Evolutionary conservation across 345 rosid species (phyloP).

Genomic region (Mallotus nudiflorus): DNA sequence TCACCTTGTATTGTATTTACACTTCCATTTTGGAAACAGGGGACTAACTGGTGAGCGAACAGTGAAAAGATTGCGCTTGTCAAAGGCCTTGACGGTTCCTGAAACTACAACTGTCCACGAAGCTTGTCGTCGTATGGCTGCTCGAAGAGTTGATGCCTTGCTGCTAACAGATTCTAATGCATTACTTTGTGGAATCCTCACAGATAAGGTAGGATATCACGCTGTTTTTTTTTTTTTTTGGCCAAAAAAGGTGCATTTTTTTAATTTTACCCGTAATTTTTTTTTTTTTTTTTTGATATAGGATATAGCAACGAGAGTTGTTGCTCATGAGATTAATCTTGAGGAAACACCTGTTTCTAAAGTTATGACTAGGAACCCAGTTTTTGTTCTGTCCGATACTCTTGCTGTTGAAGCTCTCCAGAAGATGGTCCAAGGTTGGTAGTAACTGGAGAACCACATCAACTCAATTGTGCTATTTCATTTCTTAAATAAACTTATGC

Average conservation of each 20-base stretch:
- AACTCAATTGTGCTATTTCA: neutral
- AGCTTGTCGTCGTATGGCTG: slow-evolving; percentile 94
- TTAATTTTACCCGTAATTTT: no score
- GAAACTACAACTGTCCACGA: slow-evolving; percentile 74
- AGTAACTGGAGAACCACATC: slow-evolving; percentile 10
- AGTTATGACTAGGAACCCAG: slow-evolving; percentile 94
- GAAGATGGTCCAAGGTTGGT: slow-evolving; percentile 96
- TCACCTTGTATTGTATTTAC: neutral
- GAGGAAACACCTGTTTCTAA: slow-evolving; percentile 92
- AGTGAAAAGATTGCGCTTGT: slow-evolving; percentile 80
- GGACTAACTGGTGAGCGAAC: slow-evolving; percentile 89
- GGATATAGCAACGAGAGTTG: slow-evolving; percentile 91
- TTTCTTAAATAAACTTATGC: slow-evolving; percentile 1
- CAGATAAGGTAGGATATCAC: slow-evolving; percentile 68
- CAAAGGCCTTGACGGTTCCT: slow-evolving; percentile 90
- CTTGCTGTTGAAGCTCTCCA: slow-evolving; percentile 98
- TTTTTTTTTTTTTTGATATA: slow-evolving; percentile 20
- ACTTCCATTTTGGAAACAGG: slow-evolving; percentile 41
- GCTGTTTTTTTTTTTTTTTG: neutral
- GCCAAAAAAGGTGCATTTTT: neutral
- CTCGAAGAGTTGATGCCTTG: slow-evolving; percentile 92
- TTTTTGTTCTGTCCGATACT: slow-evolving; percentile 92
- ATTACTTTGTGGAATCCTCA: slow-evolving; percentile 96
- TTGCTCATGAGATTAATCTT: slow-evolving; percentile 75
- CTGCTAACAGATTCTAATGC: slow-evolving; percentile 91